Percentiles rank a stretch among this genome's conserved stretches.
phyloP scores from a whole-genome alignment of 225 moss, liverwort and hornwort genomes.

The Anthoceros angustus region DNA sequence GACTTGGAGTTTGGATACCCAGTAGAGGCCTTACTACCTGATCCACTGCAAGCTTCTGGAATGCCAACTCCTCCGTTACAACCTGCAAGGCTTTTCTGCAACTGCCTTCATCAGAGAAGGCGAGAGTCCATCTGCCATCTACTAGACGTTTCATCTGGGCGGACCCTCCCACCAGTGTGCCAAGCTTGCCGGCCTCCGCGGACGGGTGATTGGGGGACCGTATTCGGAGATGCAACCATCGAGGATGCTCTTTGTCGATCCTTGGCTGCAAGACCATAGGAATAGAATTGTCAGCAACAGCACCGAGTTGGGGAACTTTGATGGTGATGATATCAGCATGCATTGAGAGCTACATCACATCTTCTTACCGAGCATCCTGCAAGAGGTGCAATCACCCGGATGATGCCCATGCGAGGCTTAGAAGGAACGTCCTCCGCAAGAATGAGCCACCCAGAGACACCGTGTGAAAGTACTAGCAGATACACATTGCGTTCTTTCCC shows the following conservation, averaged over 20 bases:
- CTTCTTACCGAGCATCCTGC: slow-evolving; percentile 67
- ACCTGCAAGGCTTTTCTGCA: slow-evolving; percentile 42
- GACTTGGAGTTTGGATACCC: background rate
- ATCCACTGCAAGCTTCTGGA: slow-evolving; percentile 20
- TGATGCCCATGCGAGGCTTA: slow-evolving; percentile 42
- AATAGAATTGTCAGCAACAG: too few relatives aligned
- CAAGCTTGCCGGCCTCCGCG: slow-evolving; percentile 81
- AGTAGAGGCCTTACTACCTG: slow-evolving; percentile 29
- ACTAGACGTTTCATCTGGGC: slow-evolving; percentile 49
- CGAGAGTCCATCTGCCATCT: slow-evolving; percentile 98
- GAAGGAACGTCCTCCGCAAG: slow-evolving; percentile 48
- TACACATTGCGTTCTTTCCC: slow-evolving; percentile 82
- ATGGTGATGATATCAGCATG: background rate
- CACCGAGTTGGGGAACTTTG: too few relatives aligned
- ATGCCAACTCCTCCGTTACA: slow-evolving; percentile 26
- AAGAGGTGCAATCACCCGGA: slow-evolving; percentile 84
- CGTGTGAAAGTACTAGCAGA: slow-evolving; percentile 53
- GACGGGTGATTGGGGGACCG: slow-evolving; percentile 91
- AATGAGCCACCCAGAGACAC: slow-evolving; percentile 53
- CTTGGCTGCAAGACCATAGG: slow-evolving; percentile 44
- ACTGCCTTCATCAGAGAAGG: slow-evolving; percentile 59
- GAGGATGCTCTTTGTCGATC: slow-evolving; percentile 83
- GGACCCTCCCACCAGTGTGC: slow-evolving; percentile 31
- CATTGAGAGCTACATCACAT: slow-evolving; percentile 3
- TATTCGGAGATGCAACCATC: slow-evolving; percentile 94